Evolutionary conservation across 805 yeast genomes (phyloP).

Genomic region (Naumovozyma dairenensis): DNA sequence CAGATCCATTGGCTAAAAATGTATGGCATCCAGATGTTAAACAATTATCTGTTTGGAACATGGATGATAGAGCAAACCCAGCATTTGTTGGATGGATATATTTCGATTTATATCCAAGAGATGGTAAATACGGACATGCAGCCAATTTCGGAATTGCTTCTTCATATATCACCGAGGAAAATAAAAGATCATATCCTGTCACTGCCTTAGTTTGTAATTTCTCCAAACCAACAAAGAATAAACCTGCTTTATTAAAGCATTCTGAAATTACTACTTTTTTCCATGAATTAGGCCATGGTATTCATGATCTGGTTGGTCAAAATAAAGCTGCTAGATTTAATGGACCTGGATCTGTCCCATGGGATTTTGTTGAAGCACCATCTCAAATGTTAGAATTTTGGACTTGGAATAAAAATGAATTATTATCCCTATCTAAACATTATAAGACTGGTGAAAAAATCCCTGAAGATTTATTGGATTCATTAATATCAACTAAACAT

Average conservation of each 20-base stretch:
- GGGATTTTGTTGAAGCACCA: slow-evolving; percentile 89
- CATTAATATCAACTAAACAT: slow-evolving; percentile 55
- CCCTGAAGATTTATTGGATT: slow-evolving; percentile 45
- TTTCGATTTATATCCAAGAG: slow-evolving; percentile 77
- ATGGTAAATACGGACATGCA: slow-evolving; percentile 82
- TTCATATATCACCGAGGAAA: slow-evolving; percentile 43
- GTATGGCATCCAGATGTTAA: slow-evolving; percentile 77
- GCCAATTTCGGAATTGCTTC: slow-evolving; percentile 67
- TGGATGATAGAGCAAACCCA: slow-evolving; percentile 38
- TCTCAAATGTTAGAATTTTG: slow-evolving; percentile 84
- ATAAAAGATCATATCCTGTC: slow-evolving; percentile 49
- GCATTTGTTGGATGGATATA: slow-evolving; percentile 69
- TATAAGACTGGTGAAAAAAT: slow-evolving; percentile 51
- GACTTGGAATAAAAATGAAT: slow-evolving; percentile 66
- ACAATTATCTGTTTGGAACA: slow-evolving; percentile 61
- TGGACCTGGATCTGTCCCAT: slow-evolving; percentile 61
- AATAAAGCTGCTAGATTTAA: slow-evolving; percentile 59
- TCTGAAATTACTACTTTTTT: slow-evolving; percentile 73
- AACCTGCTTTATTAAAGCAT: slow-evolving; percentile 70
- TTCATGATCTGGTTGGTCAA: slow-evolving; percentile 64
- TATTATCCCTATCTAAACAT: slow-evolving; percentile 54
- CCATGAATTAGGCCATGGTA: slow-evolving; percentile 87
- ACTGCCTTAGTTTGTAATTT: slow-evolving; percentile 80
- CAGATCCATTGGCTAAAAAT: slow-evolving; percentile 31
- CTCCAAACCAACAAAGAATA: slow-evolving; percentile 58